These are phyloP conservation scores for Stylonectria norvegica DNA, from an alignment of 2,329 filamentous ascomycete genomes.

Conservation along the genomic window DNA sequence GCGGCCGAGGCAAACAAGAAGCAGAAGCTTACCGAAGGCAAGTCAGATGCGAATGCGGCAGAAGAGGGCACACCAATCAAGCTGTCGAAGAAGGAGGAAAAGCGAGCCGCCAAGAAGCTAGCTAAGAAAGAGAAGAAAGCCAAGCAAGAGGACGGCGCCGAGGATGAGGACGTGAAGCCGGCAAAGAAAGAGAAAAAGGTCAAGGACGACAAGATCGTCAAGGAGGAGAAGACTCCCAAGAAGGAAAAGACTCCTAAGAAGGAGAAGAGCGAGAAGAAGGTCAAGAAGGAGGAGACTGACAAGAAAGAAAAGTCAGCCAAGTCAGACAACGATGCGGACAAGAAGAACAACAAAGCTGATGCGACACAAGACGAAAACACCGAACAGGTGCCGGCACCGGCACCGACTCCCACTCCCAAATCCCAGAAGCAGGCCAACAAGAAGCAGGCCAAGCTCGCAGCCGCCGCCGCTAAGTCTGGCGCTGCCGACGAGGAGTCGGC, in stretches of 20 bases:
- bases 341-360: slow-evolving; percentile 30
- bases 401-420: slow-evolving; percentile 17
- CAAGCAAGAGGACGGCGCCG: no score
- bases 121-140: slow-evolving; percentile 43
- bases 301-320: slow-evolving; percentile 47
- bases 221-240: no score
- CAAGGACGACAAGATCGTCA: slow-evolving; percentile 45
- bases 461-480: slow-evolving; percentile 15
- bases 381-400: slow-evolving; percentile 15
- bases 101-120: slow-evolving; percentile 47
- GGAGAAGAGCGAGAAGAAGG: slow-evolving; percentile 34
- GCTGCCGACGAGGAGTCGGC: slow-evolving; percentile 13
- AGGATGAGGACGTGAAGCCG: no score
- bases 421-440: slow-evolving; percentile 26
- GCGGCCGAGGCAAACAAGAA: slow-evolving; percentile 54
- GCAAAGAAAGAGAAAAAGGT: slow-evolving; percentile 40
- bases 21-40: slow-evolving; percentile 37
- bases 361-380: slow-evolving; percentile 21
- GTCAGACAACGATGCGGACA: no score
- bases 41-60: slow-evolving; percentile 29
- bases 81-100: slow-evolving; percentile 51
- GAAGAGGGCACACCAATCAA: slow-evolving; percentile 48
- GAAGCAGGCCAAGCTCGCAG: slow-evolving; percentile 23
- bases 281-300: slow-evolving; percentile 40
- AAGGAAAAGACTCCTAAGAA: slow-evolving; percentile 15